Percentiles rank a stretch among this genome's conserved stretches.
Conservation (phyloP, 345 rosid genomes). For the Acer negundo region DNA sequence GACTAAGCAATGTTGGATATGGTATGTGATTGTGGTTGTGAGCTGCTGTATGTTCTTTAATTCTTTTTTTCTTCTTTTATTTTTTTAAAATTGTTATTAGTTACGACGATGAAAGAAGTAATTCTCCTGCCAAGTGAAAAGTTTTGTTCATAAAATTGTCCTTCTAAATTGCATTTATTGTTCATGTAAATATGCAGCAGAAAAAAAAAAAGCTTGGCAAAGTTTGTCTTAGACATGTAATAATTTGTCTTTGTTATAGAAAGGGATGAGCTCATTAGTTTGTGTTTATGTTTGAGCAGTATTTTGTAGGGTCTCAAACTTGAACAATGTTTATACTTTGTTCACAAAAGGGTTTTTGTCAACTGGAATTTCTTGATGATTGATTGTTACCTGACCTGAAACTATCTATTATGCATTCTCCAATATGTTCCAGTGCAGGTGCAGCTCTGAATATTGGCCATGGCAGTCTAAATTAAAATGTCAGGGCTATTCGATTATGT, state of each 20-base stretch:
- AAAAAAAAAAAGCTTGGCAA: not conserved
- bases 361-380: not conserved
- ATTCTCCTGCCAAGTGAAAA: not conserved
- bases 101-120: not conserved
- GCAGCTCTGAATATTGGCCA: too few species aligned
- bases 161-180: conserved; percentile 6
- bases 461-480: too few species aligned
- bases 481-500: too few species aligned
- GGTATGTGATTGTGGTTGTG: conserved; percentile 3
- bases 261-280: not conserved
- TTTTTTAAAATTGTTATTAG: not conserved
- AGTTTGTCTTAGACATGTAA: conserved; percentile 6
- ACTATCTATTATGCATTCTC: not conserved
- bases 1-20: conserved; percentile 7
- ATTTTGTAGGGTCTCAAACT: not conserved
- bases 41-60: conserved; percentile 8
- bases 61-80: not conserved
- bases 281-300: not conserved
- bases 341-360: not conserved
- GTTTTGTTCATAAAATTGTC: conserved; percentile 19
- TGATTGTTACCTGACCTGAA: not conserved
- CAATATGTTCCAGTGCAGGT: too few species aligned
- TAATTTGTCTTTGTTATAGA: not conserved
- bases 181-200: not conserved
- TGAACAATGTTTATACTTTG: not conserved